These are phyloP conservation scores for Blepharisma stoltei DNA, from an alignment of 73 alveolate species.

Conservation along the genomic window DNA sequence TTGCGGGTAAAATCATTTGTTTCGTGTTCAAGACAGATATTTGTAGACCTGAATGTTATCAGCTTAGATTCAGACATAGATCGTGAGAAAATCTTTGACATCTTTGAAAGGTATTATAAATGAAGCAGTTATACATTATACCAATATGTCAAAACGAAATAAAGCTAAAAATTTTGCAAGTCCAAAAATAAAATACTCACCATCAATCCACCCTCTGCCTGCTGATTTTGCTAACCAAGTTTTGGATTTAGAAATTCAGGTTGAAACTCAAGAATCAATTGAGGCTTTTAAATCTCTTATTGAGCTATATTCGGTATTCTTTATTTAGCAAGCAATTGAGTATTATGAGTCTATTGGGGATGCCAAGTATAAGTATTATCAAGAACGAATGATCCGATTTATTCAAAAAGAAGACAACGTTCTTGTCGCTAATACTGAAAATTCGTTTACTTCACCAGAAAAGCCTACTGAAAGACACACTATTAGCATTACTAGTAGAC, in stretches of 20 bases:
- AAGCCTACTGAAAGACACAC: too few species aligned
- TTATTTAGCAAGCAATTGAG: conserved; percentile 25
- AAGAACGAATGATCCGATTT: not conserved
- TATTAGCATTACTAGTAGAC: too few species aligned
- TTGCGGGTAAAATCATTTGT: conserved; percentile 10
- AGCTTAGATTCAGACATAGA: too few species aligned
- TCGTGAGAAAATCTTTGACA: too few species aligned
- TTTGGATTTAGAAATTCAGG: not conserved
- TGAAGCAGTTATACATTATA: too few species aligned
- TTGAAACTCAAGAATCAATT: not conserved
- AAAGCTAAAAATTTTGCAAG: too few species aligned
- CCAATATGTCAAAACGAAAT: too few species aligned
- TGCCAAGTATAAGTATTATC: conserved; percentile 6
- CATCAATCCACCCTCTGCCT: conserved; percentile 4
- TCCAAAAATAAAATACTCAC: not conserved
- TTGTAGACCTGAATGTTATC: too few species aligned
- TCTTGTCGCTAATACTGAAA: not conserved
- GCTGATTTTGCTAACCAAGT: not conserved
- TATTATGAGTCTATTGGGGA: conserved; percentile 14
- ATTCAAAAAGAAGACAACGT: not conserved
- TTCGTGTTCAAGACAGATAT: too few species aligned
- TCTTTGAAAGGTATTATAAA: too few species aligned
- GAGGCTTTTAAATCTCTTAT: not conserved
- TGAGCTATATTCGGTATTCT: conserved; percentile 4
- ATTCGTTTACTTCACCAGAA: too few species aligned